Base-by-base conservation (phyloP, 1,139 yeast species). In the Yamadazyma aaseri region DNA sequence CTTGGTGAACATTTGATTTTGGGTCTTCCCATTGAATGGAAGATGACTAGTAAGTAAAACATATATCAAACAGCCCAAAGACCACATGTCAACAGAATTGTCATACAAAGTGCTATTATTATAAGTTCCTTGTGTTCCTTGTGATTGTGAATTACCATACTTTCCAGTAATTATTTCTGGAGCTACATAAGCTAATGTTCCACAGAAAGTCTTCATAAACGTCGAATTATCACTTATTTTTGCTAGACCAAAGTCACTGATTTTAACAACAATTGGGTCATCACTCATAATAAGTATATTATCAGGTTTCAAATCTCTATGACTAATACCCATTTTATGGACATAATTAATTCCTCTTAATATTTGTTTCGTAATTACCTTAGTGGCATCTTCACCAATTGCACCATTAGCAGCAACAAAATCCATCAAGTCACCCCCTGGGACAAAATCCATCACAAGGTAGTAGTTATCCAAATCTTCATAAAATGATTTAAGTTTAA, bases 361-460 rank as follows among this genome's bases (percentile, higher is more conserved):
- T 3, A 92, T 81, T 57, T 92, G 98, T 44, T 77, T 76, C 1
- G 95, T 74, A 14, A 92, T 86, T 37, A 86, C 96, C 45, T 84
- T 80, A 4, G 92, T 84, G 2, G 95, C 95, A 34, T 80, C 89
- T 57, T 90, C 98, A 13, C 94, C 89, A 24, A 90, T 85, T 4
- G 94, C 79, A 1, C 97, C 97, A 57, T 86, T 84, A 2, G 90
- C 86, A 0, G 95, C 92, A 2, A 90, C 95, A 61, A 86, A 89
- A 60, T 81, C 97, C 98, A 92, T 92, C 40, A 92, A 65, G 56
- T 92, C 98, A n/a, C 98, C 98, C 7, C 97, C 97, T 1, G 95
- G 82, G 13, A 92, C 94, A 48, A 82, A 83, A 53, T 92, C 98
- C 97, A 92, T 90, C 4, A 92, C 90, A 43, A 92, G 69, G 55